Conservation (phyloP, 1,139 yeast genomes). For the Debaryomycetaceae sp. region DNA sequence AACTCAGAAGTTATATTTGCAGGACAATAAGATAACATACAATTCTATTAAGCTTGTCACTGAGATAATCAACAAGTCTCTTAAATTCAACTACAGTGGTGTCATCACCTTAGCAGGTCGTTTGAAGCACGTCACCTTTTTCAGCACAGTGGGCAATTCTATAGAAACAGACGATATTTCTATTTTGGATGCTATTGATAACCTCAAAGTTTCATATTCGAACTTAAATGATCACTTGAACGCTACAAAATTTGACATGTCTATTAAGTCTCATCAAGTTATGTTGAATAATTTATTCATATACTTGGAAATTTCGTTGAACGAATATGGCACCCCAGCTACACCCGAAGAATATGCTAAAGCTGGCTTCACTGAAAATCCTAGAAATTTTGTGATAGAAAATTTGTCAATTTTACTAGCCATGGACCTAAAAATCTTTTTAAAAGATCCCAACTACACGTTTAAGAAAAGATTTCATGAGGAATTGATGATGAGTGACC, state of each 20-base stretch:
- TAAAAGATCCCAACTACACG: slow-evolving; percentile 53
- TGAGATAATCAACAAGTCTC: slow-evolving; percentile 42
- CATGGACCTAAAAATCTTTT: slow-evolving; percentile 50
- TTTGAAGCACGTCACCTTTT: slow-evolving; percentile 44
- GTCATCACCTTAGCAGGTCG: slow-evolving; percentile 44
- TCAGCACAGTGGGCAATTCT: slow-evolving; percentile 38
- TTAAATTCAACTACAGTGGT: slow-evolving; percentile 37
- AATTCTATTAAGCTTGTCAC: slow-evolving; percentile 46
- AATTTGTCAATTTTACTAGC: slow-evolving; percentile 42
- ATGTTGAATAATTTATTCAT: slow-evolving; percentile 42
- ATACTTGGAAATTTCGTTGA: slow-evolving; percentile 39
- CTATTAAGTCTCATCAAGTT: slow-evolving; percentile 39
- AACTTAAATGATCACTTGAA: slow-evolving; percentile 38
- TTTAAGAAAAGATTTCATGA: slow-evolving; percentile 59
- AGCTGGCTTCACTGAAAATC: slow-evolving; percentile 48
- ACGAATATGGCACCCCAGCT: slow-evolving; percentile 45
- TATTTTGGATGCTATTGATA: slow-evolving; percentile 30
- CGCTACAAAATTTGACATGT: slow-evolving; percentile 35
- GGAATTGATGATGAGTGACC: slow-evolving; percentile 51
- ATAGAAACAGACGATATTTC: slow-evolving; percentile 38
- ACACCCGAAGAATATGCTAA: slow-evolving; percentile 44
- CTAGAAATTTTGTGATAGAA: slow-evolving; percentile 38
- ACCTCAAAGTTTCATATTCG: slow-evolving; percentile 35
- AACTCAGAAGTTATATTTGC: slow-evolving; percentile 38
- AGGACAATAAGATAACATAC: slow-evolving; percentile 44